Conservation (phyloP, 306 rosid genomes). For the Clitoria ternatea region DNA sequence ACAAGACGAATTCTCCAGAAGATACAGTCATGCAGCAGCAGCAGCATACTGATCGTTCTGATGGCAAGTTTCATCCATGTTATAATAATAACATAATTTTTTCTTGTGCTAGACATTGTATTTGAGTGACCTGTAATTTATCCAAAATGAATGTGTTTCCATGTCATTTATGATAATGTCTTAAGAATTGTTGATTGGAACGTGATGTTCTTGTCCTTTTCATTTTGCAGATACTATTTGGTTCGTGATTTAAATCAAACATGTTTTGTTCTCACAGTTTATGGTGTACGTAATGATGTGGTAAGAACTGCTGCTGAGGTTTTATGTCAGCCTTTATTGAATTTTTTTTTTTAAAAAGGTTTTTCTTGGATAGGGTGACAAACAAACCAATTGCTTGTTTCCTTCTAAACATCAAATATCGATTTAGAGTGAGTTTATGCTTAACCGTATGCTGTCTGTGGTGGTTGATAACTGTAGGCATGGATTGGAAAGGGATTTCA, state of each 20-base stretch:
- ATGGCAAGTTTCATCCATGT: background rate
- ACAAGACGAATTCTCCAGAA: background rate
- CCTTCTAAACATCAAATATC: conserved; percentile 2
- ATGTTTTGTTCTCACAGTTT: conserved; percentile 71
- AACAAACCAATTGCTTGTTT: conserved; percentile 12
- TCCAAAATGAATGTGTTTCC: background rate
- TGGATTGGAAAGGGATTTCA: background rate
- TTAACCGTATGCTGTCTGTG: background rate
- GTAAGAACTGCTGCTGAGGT: conserved; percentile 41
- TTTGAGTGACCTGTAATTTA: background rate
- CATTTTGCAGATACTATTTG: conserved; percentile 72
- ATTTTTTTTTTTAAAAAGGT: background rate
- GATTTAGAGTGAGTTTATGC: background rate
- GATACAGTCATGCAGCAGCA: background rate
- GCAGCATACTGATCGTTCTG: background rate
- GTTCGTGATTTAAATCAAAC: conserved; percentile 69
- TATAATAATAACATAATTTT: background rate
- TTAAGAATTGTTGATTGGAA: conserved; percentile 7
- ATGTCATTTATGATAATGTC: background rate
- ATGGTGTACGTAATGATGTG: conserved; percentile 70
- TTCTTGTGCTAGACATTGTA: background rate
- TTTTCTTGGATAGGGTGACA: background rate
- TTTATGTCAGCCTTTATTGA: conserved; percentile 2
- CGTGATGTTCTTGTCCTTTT: conserved; percentile 8
- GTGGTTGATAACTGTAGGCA: conserved; percentile 4